A percentile compares a stretch with the other conserved stretches of the same genome.
Conservation (phyloP, 768 basidiomycete genomes). For the Podaxis sp. region DNA sequence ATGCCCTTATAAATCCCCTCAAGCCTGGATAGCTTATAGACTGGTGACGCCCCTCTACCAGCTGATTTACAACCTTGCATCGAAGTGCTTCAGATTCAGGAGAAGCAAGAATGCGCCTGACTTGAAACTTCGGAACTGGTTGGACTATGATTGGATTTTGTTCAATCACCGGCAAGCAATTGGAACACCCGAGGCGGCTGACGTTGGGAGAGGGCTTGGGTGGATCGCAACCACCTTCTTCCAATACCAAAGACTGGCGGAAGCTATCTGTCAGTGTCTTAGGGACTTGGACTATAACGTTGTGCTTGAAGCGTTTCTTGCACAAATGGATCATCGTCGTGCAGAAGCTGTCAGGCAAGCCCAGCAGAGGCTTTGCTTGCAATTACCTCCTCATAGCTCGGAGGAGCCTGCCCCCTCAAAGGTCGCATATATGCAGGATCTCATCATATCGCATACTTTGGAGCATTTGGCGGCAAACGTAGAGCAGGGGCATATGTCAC, state of each 20-base stretch:
- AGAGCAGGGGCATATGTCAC: neutral
- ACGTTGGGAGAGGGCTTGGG: neutral
- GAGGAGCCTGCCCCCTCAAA: neutral
- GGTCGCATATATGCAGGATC: neutral
- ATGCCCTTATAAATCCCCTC: slow-evolving; percentile 15
- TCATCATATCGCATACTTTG: neutral
- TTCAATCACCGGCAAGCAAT: neutral
- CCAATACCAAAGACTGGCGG: neutral
- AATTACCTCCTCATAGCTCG: too few relatives aligned
- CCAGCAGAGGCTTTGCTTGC: neutral
- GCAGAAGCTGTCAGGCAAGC: neutral
- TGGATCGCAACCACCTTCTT: neutral
- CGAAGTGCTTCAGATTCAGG: neutral
- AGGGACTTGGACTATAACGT: neutral
- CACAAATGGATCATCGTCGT: neutral
- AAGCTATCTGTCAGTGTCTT: neutral
- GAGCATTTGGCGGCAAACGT: neutral
- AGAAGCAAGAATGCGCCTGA: neutral
- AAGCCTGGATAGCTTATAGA: slow-evolving; percentile 11
- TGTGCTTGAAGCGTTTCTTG: neutral
- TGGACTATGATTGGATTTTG: neutral
- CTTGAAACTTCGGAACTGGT: neutral
- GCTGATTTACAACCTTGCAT: neutral
- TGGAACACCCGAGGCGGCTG: neutral
- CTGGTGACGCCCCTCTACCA: neutral